Evolutionary conservation across 345 rosid species (phyloP).

Genomic region (Crucihimalaya himalaica): DNA sequence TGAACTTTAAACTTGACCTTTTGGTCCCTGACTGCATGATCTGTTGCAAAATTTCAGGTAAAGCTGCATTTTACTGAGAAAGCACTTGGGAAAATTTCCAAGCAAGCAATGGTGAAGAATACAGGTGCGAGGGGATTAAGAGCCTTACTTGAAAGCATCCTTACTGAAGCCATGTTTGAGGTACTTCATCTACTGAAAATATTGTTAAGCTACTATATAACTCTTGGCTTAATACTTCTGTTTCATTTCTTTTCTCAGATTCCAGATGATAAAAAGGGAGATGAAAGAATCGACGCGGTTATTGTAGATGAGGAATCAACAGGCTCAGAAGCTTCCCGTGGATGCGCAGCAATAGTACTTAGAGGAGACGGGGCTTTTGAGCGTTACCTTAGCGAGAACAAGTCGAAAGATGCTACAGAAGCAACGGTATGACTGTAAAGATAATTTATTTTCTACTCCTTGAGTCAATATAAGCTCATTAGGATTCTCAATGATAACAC

Average conservation of each 20-base stretch:
- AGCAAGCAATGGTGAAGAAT: constrained; percentile 84
- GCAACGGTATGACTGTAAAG: constrained; percentile 48
- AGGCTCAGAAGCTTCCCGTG: constrained; percentile 53
- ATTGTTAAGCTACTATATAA: neutral
- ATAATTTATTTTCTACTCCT: neutral
- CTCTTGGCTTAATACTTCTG: neutral
- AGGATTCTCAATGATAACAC: neutral
- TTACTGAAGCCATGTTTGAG: constrained; percentile 97
- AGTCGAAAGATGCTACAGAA: constrained; percentile 42
- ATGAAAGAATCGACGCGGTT: constrained; percentile 74
- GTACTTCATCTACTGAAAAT: constrained; percentile 41
- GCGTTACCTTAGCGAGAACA: constrained; percentile 51
- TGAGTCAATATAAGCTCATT: neutral
- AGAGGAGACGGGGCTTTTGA: constrained; percentile 78
- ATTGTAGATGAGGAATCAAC: constrained; percentile 79
- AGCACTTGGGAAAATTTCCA: constrained; percentile 75
- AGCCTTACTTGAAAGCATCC: constrained; percentile 83
- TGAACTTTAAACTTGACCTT: neutral
- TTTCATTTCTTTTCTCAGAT: constrained; percentile 55
- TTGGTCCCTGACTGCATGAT: constrained; percentile 7
- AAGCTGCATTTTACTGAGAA: constrained; percentile 79
- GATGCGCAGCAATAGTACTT: constrained; percentile 77
- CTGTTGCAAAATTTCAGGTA: constrained; percentile 57
- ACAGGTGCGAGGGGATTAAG: constrained; percentile 96
- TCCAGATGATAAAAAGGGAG: constrained; percentile 73